Evolutionary conservation across 129 eudicot genomes (phyloP).

Genomic region (Smallanthus sonchifolius): DNA sequence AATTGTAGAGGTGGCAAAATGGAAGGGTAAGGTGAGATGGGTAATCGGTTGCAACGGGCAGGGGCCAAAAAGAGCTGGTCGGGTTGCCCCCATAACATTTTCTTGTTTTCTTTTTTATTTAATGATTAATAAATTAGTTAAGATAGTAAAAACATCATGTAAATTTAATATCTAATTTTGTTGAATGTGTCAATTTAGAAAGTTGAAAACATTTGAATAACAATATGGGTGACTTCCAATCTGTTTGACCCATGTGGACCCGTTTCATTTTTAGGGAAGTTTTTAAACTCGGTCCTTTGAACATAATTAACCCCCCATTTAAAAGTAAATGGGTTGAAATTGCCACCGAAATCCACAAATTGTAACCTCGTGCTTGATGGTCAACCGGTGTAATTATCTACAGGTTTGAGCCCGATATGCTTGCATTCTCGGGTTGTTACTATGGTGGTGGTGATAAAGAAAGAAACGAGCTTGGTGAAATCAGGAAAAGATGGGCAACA

Average conservation of each 20-base stretch:
- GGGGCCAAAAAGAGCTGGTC: background rate
- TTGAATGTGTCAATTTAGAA: background rate
- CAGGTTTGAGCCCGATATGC: conserved; percentile 99
- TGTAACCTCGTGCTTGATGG: background rate
- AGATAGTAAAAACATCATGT: background rate
- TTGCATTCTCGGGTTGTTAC: conserved; percentile 97
- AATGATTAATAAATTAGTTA: background rate
- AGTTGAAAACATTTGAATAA: background rate
- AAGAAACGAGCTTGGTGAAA: conserved; percentile 87
- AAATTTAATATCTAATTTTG: background rate
- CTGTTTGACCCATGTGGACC: background rate
- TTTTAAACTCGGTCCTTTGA: background rate
- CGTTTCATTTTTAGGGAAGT: background rate
- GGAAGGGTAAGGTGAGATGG: background rate
- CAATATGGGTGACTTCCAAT: background rate
- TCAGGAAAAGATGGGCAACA: conserved; percentile 95
- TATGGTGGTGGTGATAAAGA: conserved; percentile 98
- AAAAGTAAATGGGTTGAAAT: background rate
- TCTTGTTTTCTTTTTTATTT: background rate
- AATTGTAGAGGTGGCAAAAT: background rate
- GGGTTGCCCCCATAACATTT: background rate
- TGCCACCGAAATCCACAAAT: background rate
- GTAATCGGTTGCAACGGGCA: background rate
- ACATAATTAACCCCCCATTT: background rate
- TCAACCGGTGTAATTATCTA: background rate